A percentile compares a stretch with the other conserved stretches of the same genome.
These are phyloP conservation scores for Osmozyma mogii DNA, from an alignment of 805 yeast genomes.

Conservation along the genomic window DNA sequence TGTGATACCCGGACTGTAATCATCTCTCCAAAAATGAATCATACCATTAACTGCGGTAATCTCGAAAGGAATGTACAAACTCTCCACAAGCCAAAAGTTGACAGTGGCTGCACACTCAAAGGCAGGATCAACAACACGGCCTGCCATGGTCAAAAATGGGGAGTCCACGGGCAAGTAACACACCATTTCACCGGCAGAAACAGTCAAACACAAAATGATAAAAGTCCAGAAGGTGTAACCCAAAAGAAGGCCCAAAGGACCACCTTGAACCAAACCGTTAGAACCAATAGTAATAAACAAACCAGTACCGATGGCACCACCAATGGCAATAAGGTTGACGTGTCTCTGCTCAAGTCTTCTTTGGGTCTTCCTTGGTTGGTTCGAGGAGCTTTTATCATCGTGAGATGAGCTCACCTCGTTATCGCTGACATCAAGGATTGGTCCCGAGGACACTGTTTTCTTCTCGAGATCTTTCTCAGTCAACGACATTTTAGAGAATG, in stretches of 20 bases:
- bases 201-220: constrained; percentile 19
- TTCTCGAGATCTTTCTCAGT: too few relatives aligned
- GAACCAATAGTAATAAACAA: constrained; percentile 30
- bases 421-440: too few relatives aligned
- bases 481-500: too few relatives aligned
- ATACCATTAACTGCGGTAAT: constrained; percentile 39
- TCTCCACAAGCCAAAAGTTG: constrained; percentile 36
- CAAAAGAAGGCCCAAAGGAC: constrained; percentile 26
- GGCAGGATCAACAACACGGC: constrained; percentile 31
- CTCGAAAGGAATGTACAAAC: constrained; percentile 24
- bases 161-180: constrained; percentile 28
- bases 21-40: constrained; percentile 46
- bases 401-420: too few relatives aligned
- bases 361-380: too few relatives aligned
- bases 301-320: constrained; percentile 34
- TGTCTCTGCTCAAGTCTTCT: constrained; percentile 21
- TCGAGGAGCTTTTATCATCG: neutral
- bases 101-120: constrained; percentile 27
- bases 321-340: constrained; percentile 32
- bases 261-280: constrained; percentile 23
- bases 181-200: constrained; percentile 32
- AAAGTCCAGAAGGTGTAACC: constrained; percentile 25
- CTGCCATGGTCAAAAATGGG: constrained; percentile 31
- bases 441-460: too few relatives aligned
- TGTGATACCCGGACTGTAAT: constrained; percentile 41